phyloP scores from a whole-genome alignment of 164 flowering plant genomes.

The Nymphaea colorata region DNA sequence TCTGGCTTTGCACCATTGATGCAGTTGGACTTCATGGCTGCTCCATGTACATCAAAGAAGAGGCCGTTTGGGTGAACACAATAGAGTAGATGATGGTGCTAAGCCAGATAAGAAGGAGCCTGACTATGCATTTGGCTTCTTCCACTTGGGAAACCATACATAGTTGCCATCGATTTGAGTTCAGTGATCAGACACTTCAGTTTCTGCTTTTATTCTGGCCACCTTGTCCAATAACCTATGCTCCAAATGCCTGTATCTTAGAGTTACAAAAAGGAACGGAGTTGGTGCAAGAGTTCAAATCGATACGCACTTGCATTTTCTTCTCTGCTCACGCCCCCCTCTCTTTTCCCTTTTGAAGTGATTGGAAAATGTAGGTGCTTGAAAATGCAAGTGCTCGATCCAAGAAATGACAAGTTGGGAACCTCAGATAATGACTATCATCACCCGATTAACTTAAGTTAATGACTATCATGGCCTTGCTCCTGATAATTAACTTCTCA shows the following conservation, averaged over 20 bases:
- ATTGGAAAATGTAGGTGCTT: no score
- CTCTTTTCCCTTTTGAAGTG: no score
- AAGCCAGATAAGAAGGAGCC: constrained; percentile 84
- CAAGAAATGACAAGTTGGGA: no score
- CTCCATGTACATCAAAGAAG: constrained; percentile 91
- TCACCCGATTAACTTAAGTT: no score
- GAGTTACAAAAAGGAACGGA: constrained; percentile 58
- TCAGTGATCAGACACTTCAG: constrained; percentile 14
- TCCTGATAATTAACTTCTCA: no score
- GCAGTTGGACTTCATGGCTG: constrained; percentile 61
- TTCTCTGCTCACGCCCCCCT: no score
- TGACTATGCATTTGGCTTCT: constrained; percentile 84
- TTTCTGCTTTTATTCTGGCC: constrained; percentile 42
- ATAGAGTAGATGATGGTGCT: constrained; percentile 92
- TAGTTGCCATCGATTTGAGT: constrained; percentile 51
- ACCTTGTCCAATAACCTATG: constrained; percentile 78
- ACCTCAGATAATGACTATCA: no score
- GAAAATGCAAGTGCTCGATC: no score
- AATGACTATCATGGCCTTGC: no score
- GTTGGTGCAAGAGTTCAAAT: constrained; percentile 44
- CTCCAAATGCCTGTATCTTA: constrained; percentile 66
- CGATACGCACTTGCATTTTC: no score
- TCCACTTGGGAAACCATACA: constrained; percentile 83
- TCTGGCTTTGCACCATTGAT: constrained; percentile 94
- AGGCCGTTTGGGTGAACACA: constrained; percentile 92